Evolutionary conservation across 1,139 yeast species (phyloP), one percentile per base, ranked within the genome.

Genomic region (Pneumocystis wakefieldiae): DNA sequence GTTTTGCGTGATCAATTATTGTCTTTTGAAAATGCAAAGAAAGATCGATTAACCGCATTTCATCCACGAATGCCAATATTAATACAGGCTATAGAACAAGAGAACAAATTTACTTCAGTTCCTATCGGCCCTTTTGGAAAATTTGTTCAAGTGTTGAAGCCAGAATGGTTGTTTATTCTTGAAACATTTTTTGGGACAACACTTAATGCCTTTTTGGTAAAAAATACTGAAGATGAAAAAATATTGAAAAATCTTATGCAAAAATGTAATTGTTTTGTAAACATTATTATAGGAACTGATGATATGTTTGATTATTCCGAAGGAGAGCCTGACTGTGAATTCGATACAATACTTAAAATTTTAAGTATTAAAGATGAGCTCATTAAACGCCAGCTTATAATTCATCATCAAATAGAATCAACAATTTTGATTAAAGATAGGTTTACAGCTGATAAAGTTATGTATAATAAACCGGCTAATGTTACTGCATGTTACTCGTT

Each of bases 61-160:
- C 84, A 82, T 4, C 65, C 68, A 0, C 73, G 74, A 17, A 78
- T 83, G 73, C 74, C 72, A 29, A 62, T 64, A 0, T 74, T 83
- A 6, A 69, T 85, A 10, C 67, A 69, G 1, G 81, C 75, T 1
- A 81, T 87, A 14, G 68, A 71, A 7, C 64, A 69, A 58, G 66
- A 71, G 32, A 55, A 67, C 60, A 41, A 71, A 63, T 75, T 87
- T 78, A 77, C 76, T 28, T 68, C 71, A 1, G 70, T 69, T 29
- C 95, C 95, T 0, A 73, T 87, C n/a, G 98, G 98, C 0, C 99
- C 99, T 0, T 66, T 91, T 0, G 97, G 97, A 0, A 69, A 78
- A 8, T 76, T 76, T 65, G 77, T 90, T 2, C 77, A 81, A 10
- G 76, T 92, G 17, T 86, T 83, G 24, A 81, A 75, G 67, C 75